Conservation (phyloP, 495 filamentous ascomycete genomes). For the Aspergillus olivimuriae region DNA sequence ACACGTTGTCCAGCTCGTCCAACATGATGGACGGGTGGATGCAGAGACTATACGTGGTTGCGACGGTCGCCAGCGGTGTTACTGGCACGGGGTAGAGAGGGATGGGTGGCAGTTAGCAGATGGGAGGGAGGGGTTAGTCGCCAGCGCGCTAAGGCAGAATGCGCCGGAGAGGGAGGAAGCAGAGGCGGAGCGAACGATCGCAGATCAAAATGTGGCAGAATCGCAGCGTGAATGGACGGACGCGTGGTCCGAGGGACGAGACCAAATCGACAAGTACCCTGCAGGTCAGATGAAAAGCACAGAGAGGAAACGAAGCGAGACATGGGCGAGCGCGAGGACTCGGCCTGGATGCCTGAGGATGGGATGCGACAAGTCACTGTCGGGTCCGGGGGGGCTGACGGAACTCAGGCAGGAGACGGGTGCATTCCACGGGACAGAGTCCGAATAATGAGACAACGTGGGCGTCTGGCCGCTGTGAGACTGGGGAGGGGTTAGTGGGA, state of each 20-base stretch:
- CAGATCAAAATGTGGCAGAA: conserved; percentile 1
- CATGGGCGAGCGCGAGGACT: conserved; percentile 10
- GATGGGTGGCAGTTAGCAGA: conserved; percentile 2
- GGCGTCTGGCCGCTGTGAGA: too few relatives aligned
- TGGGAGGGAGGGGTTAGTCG: background rate
- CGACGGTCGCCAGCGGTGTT: conserved; percentile 16
- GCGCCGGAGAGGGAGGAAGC: background rate
- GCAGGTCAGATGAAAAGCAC: conserved; percentile 9
- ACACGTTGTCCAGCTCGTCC: conserved; percentile 44
- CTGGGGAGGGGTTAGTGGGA: too few relatives aligned
- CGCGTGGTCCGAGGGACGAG: conserved; percentile 2
- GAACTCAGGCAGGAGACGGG: conserved; percentile 9
- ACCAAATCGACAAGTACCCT: conserved; percentile 2
- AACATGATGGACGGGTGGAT: conserved; percentile 40
- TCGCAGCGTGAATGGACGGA: too few relatives aligned
- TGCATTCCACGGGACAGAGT: conserved; percentile 7
- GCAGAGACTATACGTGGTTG: conserved; percentile 16
- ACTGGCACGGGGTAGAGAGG: conserved; percentile 8
- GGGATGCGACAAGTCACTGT: conserved; percentile 16
- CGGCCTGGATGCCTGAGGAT: conserved; percentile 22
- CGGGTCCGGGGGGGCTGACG: conserved; percentile 2
- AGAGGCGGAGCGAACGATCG: background rate
- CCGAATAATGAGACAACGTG: too few relatives aligned
- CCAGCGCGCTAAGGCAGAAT: background rate
- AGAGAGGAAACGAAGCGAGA: conserved; percentile 8